phyloP scores from a whole-genome alignment of 148 eudicot species.

The Rhododendron molle region DNA sequence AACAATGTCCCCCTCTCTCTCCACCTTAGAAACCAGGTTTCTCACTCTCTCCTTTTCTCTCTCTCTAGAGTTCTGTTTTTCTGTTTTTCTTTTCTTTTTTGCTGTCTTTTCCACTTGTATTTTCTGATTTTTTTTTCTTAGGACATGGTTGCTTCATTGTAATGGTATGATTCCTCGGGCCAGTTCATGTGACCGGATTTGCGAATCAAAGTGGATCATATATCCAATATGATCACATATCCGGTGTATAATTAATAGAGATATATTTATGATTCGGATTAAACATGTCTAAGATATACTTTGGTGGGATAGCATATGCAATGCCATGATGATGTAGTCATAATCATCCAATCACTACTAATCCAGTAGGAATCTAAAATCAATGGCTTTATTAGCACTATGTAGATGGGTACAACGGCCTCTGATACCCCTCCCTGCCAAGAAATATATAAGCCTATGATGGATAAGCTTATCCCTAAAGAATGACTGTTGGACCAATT shows the following conservation, averaged over 20 bases:
- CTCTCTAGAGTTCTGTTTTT: not conserved
- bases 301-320: no score
- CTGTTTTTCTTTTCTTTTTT: not conserved
- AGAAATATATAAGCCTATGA: not conserved
- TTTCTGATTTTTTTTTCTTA: not conserved
- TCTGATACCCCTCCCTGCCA: not conserved
- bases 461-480: not conserved
- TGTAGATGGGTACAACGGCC: not conserved
- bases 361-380: not conserved
- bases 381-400: not conserved
- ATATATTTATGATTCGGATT: no score
- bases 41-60: not conserved
- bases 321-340: no score
- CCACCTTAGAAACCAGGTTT: constrained; percentile 16
- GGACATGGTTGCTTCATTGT: not conserved
- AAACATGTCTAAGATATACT: no score
- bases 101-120: not conserved
- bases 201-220: no score
- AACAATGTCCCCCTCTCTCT: not conserved
- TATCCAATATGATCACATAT: no score
- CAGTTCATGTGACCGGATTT: not conserved
- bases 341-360: no score
- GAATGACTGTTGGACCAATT: not conserved
- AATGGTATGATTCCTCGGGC: not conserved
- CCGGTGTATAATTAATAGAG: no score